These are phyloP conservation scores for Backusella mclennaniae DNA, from an alignment of 192 early-diverging fungal genomes.

Conservation along the genomic window DNA sequence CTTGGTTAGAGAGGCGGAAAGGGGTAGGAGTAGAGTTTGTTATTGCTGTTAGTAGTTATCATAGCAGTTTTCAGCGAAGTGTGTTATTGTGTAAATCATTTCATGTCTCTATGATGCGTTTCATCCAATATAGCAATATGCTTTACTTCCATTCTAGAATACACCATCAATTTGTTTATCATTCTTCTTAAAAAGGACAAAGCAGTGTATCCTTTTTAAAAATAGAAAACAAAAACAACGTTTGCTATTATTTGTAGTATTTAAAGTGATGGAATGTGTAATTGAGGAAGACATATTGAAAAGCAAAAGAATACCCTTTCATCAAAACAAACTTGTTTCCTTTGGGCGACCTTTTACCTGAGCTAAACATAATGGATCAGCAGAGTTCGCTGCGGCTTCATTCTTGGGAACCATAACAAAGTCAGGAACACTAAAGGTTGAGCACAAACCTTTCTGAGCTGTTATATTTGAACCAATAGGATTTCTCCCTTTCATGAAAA, in stretches of 20 bases:
- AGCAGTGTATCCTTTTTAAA: background rate
- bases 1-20: background rate
- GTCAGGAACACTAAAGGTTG: background rate
- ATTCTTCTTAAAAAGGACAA: background rate
- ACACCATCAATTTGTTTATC: background rate
- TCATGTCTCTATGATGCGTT: background rate
- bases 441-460: background rate
- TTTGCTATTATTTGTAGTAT: background rate
- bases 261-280: background rate
- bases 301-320: background rate
- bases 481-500: background rate
- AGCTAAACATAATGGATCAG: background rate
- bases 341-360: background rate
- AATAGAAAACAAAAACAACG: background rate
- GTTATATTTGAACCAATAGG: background rate
- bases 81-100: background rate
- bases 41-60: background rate
- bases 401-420: background rate
- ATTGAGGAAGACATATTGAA: background rate
- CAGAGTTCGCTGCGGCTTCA: background rate
- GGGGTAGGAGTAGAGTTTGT: background rate
- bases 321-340: background rate
- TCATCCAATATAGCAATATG: background rate
- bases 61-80: background rate
- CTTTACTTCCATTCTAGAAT: background rate